Evolutionary conservation across 805 yeast genomes (phyloP), one percentile per base, ranked within the genome.

Genomic region (Pichia ethanolica): DNA sequence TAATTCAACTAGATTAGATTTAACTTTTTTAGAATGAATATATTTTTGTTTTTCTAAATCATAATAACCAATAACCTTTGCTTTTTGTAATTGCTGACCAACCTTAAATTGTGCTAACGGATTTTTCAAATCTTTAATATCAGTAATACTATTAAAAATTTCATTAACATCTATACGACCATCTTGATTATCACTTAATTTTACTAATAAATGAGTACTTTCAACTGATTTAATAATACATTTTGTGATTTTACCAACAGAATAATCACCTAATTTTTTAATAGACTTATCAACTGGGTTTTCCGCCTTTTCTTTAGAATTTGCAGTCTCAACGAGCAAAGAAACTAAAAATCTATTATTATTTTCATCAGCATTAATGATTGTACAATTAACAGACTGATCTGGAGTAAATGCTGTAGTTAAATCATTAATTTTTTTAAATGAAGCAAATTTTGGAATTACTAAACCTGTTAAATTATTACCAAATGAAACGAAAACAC

Each of bases 151-250:
- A 47, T 78, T 81, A 65, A 78, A 85, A 38, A 85, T 69, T 65
- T 89, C 86, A 14, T 89, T 77, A 14, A 83, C 72, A 58, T 88
- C 95, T 51, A 90, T 68, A 62, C 95, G 78, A 37, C 95, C 97
- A 58, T 79, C 85, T 53, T 81, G 71, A 61, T 85, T 82, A 52
- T 84, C 93, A 47, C 93, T 89, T 42, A 89, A 70, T 45, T 76
- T 76, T 20, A 90, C 85, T 58, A 82, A 82, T 56, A 90, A 69
- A 67, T 87, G 93, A 6, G 87, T 79, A 35, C 33, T 26, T 62
- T 85, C 86, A 36, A 86, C 75, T 1, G 82, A 70, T 44, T 75
- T 81, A 48, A 90, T 68, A 14, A 63, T 60, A 38, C 83, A 91
- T 52, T 77, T 74, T 8, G 89, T 81, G 26, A 74, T 51, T 39